Base-by-base conservation (phyloP, 306 rosid genomes). In the Citrullus mucosospermus region DNA sequence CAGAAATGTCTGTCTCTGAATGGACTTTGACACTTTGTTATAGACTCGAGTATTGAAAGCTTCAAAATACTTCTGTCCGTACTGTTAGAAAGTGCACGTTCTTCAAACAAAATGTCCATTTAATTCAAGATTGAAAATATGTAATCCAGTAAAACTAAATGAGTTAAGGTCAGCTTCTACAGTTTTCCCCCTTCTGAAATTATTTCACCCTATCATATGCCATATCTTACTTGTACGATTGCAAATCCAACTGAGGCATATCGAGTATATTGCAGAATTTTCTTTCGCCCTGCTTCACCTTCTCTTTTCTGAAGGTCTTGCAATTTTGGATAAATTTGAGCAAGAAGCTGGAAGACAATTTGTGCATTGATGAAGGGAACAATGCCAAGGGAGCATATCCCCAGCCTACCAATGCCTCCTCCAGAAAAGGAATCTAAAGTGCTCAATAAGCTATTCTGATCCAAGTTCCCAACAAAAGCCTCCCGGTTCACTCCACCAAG, bases 191-290 rank as follows among this genome's bases (percentile, higher is more conserved):
- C 53, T 55, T 75, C 66, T 55, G 20, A 76, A 13, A 53, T 55
- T 54, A 11, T 54, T 12, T 17, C 6, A 76, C 11, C 79, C 25
- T 56, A 74, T 5, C 9, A 53, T 74, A 34, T 3, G 48, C 28
- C 69, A 76, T 71, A 46, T 76, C 92, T 85, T 76, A 89, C 98
- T 91, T 91, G 98, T 58, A 94, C 98, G 51, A 94, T 74, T 53
- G 98, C 96, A 81, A 94, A 92, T 81, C 97, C 98, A 85, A 94
- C 95, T 2, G 96, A 94, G 78, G 97, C 97, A 87, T 94, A 94
- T 85, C 91, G 86, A 83, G 97, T 92, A 80, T 94, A 94, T 83
- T 91, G 90, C 48, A 89, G 92, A 86, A 94, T 34, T 85, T 94
- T 94, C 92, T 94, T 94, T 73, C 98, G 88, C 81, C 98, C 98